These are phyloP conservation scores for Diaporthe sp. DNA, from an alignment of 2,329 filamentous ascomycete genomes.

Conservation along the genomic window DNA sequence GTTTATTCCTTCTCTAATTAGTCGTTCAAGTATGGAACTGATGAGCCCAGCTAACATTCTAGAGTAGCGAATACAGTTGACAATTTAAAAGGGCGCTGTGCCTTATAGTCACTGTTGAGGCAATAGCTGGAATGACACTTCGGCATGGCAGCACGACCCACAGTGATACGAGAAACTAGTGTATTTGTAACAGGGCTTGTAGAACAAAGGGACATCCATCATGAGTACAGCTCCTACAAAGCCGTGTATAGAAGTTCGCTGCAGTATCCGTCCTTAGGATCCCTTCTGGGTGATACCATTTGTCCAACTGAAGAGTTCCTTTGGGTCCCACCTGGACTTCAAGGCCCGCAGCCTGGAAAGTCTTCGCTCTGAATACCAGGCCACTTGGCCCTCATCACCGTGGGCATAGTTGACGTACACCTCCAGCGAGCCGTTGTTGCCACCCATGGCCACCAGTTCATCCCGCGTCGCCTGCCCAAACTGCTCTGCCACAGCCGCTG, in stretches of 20 bases:
- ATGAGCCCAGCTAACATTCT: no score
- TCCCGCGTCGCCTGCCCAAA: background rate
- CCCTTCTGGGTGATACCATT: background rate
- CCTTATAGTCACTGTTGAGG: no score
- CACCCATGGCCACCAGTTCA: background rate
- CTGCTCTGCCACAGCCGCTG: background rate
- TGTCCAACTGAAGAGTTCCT: background rate
- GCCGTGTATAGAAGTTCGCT: no score
- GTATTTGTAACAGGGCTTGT: no score
- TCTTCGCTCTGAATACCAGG: background rate
- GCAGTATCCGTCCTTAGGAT: background rate
- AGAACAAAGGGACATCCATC: no score
- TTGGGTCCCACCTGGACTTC: background rate
- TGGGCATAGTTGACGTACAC: background rate
- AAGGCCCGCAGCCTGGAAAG: background rate
- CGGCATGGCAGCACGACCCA: no score
- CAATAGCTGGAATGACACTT: no score
- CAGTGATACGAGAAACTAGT: no score
- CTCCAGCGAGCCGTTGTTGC: background rate
- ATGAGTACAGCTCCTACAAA: no score
- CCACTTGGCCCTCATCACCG: background rate
- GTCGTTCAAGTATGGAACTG: no score
- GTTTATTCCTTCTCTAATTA: no score
- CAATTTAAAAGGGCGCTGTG: background rate
- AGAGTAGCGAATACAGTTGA: background rate